Base-by-base conservation (phyloP, 805 yeast species). In the Starmerella tilneyi region DNA sequence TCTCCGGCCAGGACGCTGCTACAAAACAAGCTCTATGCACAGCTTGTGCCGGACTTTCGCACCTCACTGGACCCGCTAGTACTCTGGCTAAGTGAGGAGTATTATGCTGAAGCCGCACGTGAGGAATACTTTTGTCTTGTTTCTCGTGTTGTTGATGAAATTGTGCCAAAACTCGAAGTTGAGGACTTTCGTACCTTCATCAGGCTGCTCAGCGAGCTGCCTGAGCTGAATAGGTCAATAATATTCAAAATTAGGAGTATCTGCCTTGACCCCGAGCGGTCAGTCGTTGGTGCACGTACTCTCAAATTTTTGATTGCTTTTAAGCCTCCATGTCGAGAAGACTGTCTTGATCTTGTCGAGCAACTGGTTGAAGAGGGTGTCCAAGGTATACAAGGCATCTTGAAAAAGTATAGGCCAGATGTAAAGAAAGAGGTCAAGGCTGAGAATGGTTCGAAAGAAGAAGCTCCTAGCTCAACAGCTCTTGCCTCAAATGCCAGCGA, bases 61-160 rank as follows among this genome's bases (percentile, higher is more conserved):
- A 69, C 68, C 9, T 68, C 89, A 28, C 71, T 88, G 11, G 94
- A 84, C 47, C 64, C 80, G 28, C 78, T 85, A 16, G 77, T 89
- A 30, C 86, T 82, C 51, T 92, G 99, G 99, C 66, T 92, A 45
- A 88, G 82, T 56, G 98, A 92, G 63, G 98, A 92, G 62, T 92
- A 96, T 94, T 79, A 76, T 64, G 68, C 75, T 40, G 83, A 79
- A 57, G 65, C 85, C 45, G 83, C 81, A 55, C 95, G 85, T 62
- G 96, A 88, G 61, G 84, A 94, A 86, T 92, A 92, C 61, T 62
- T 73, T 46, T 68, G 70, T 46, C 85, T 94, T 81, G 75, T 89
- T 0, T 70, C 72, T 4, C 76, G 73, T 45, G 72, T 85, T 0
- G 63, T 92, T 40, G 96, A 88, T 50, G 75, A 81, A 3, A 68